Evolutionary conservation across 805 yeast genomes (phyloP), one percentile per base, ranked within the genome.

Genomic region (Metschnikowia sp.): DNA sequence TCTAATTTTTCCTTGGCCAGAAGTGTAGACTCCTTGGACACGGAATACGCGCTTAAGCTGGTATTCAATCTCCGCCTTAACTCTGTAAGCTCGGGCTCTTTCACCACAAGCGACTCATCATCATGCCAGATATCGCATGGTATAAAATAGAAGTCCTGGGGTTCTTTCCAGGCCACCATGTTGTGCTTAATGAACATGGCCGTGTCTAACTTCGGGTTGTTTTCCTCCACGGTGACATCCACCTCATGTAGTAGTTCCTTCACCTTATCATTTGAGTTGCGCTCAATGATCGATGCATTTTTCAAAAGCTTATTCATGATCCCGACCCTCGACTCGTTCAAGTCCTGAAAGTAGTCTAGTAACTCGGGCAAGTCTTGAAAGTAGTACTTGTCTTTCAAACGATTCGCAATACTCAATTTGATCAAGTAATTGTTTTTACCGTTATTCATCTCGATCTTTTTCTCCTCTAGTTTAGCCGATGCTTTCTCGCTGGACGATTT

Each of bases 71-170:
- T 68, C 47, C 72, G 69, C 60, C 79, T 82, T 59, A 86, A 67
- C 35, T 77, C 79, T 7, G 77, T 72, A 44, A 84, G 67, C 58
- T 83, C 88, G 6, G 74, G 76, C 36, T 78, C 82, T 38, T 78
- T 76, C 5, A 77, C 72, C 52, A 84, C 75, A 59, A 87, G 76
- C 32, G 78, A 70, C 54, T 89, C 96, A 65, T 94, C 97, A 60
- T 94, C 99, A 66, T 92, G 98, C 99, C 99, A 94, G 36, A 94
- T 84, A 30, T 90, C 83, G 26, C 96, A 84, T 1, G 98, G 97
- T 52, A 87, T 78, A 59, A 86, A 94, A 54, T 81, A 76, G 61
- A 86, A 88, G 68, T 92, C 98, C 7, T 71, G 72, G 1, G 97
- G 98, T 57, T 90, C 97, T 39, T 74, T 75, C 97, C 97, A 94